Evolutionary conservation across 1,139 yeast species (phyloP), one percentile per base, ranked within the genome.

Genomic region (Scheffersomyces lignicola): DNA sequence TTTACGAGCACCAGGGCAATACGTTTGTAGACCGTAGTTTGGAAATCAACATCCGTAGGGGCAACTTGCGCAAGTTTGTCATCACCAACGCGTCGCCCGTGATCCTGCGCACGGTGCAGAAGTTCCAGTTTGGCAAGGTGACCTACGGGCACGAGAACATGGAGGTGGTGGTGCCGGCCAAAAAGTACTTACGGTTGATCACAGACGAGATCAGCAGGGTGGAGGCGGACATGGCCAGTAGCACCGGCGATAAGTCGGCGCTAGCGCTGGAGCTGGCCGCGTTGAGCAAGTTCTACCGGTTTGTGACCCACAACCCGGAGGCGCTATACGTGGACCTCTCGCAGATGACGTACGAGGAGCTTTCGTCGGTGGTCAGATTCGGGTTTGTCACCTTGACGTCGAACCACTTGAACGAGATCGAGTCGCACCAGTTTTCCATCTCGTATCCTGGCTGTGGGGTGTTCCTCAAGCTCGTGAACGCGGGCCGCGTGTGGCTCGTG

Each of bases 361-460:
- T 68, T 5, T 49, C 66, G 0, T 31, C 32, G 1, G 56, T 83
- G 26, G 65, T 81, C 0, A 53, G 56, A n/a, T 47, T 62, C 5
- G 89, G 89, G 1, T 74, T 70, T 40, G 55, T 82, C 5, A 77
- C 85, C 0, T 52, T 82, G 24, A 65, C 75, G 0, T 69, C 75
- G 3, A 70, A 70, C 43, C 73, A 69, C 31, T 60, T 72, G 28
- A 72, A 76, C 29, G 76, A 74, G 35, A 69, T 71, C 25, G 75
- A 61, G 50, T 12, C 53, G 41, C 35, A 74, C 64, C 41, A 69
- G 56, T 43, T 77, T 51, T 63, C 73, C 15, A 53, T 84, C 2
- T 65, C 85, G 2, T 65, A 77, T 17, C 94, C 94, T 0, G 74
- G 72, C 41, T 69, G 83, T 49, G 94, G 84, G 2, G 67, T 76